Evolutionary conservation across 768 basidiomycete species (phyloP), one percentile per base, ranked within the genome.

Genomic region (Sporobolomyces roseus): DNA sequence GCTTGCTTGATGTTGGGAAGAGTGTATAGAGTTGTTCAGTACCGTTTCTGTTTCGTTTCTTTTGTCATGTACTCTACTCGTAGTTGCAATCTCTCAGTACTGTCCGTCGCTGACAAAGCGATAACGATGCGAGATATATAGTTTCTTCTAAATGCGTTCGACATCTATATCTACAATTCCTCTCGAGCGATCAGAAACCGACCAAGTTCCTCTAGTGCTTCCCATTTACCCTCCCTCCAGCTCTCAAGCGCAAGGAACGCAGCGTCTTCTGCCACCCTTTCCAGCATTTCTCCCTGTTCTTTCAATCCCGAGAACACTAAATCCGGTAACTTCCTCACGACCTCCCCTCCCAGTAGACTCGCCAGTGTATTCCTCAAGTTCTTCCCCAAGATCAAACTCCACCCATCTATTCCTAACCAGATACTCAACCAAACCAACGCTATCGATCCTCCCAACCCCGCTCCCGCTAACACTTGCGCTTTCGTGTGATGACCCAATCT

Each of bases 401-500:
- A 60, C 33, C 67, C 68, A 14, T 64, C 52, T n/a, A 49, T 25
- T 7, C 73, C 70, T 25, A 74, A 46, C 76, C 76, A 77, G 8
- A 67, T 19, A 32, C 33, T n/a, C 27, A 74, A 67, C 71, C 71
- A 72, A 21, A 32, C 51, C 25, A 73, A 45, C 33, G 75, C 76
- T 33, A 74, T 41, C 3, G 38, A 33, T 6, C 38, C n/a, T 1
- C 76, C 76, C 17, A 77, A 50, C 10, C 55, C 16, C 14, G 69
- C 72, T 48, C 76, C 76, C 5, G 66, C 76, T 17, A 75, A 9
- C 33, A 77, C 76, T 61, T 77, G 76, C 0, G 64, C 65, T 21
- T 32, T 50, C 17, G 76, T 77, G 62, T 77, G 76, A 50, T 75
- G 73, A 2, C 75, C 74, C 33, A 77, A 58, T 29, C 66, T 46